These are phyloP conservation scores for Anisodus acutangulus DNA, from an alignment of 257 asterid genomes.

Conservation along the genomic window DNA sequence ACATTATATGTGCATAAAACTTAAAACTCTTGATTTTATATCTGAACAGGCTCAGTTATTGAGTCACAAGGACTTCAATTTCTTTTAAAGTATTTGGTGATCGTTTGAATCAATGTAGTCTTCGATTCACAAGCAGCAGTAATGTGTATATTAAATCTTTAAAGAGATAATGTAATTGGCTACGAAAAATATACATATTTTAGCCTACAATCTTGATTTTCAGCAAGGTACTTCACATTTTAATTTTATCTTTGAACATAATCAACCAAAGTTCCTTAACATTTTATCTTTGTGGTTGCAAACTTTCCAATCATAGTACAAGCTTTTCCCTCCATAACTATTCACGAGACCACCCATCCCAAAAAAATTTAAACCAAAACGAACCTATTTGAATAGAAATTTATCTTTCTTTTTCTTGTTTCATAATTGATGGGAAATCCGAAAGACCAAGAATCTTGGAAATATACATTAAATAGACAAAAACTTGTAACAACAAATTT, in stretches of 20 bases:
- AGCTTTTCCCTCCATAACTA: neutral
- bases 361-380: neutral
- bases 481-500: neutral
- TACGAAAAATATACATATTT: neutral
- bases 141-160: neutral
- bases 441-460: neutral
- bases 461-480: neutral
- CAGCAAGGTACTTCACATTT: neutral
- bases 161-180: neutral
- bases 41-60: constrained; percentile 47
- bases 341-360: neutral
- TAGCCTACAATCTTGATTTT: neutral
- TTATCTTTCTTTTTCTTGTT: neutral
- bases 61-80: no score
- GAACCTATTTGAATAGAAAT: neutral
- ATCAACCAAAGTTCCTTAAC: neutral
- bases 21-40: neutral
- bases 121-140: neutral
- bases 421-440: neutral
- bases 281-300: neutral
- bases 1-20: neutral
- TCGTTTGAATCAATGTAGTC: neutral
- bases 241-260: neutral
- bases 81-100: neutral
- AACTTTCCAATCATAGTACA: neutral